Evolutionary conservation across 192 early-diverging fungal species (phyloP).

Genomic region (Linnemannia elongata): DNA sequence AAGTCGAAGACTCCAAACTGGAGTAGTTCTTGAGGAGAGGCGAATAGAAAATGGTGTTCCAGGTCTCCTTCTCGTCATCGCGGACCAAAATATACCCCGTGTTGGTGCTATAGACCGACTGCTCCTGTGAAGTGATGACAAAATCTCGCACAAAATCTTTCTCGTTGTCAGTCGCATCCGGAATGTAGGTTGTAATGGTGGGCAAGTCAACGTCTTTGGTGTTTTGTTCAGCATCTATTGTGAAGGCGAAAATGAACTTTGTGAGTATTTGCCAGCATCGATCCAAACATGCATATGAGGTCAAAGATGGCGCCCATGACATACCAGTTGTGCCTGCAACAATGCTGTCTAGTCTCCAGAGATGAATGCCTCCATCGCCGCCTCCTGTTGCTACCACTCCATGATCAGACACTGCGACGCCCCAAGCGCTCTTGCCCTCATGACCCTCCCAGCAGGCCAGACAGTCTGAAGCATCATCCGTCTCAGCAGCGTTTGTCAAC

Average conservation of each 20-base stretch:
- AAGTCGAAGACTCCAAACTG: constrained; percentile 64
- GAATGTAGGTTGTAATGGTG: constrained; percentile 27
- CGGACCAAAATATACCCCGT: constrained; percentile 59
- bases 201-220: constrained; percentile 52
- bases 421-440: constrained; percentile 86
- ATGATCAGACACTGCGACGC: constrained; percentile 69
- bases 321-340: constrained; percentile 68
- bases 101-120: constrained; percentile 32
- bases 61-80: constrained; percentile 36
- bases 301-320: background rate
- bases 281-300: background rate
- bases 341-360: constrained; percentile 76
- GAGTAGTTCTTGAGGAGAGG: constrained; percentile 64
- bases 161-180: constrained; percentile 16
- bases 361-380: constrained; percentile 82
- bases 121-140: constrained; percentile 28
- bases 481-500: constrained; percentile 31
- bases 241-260: background rate
- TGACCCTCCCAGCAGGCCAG: constrained; percentile 86
- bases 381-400: constrained; percentile 77
- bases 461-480: constrained; percentile 59
- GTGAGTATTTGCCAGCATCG: background rate
- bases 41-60: constrained; percentile 56
- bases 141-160: constrained; percentile 54
- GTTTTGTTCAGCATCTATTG: constrained; percentile 38